Percentiles rank a stretch among this genome's conserved stretches.
Conservation (phyloP, 768 basidiomycete species). For the Imleria badia region DNA sequence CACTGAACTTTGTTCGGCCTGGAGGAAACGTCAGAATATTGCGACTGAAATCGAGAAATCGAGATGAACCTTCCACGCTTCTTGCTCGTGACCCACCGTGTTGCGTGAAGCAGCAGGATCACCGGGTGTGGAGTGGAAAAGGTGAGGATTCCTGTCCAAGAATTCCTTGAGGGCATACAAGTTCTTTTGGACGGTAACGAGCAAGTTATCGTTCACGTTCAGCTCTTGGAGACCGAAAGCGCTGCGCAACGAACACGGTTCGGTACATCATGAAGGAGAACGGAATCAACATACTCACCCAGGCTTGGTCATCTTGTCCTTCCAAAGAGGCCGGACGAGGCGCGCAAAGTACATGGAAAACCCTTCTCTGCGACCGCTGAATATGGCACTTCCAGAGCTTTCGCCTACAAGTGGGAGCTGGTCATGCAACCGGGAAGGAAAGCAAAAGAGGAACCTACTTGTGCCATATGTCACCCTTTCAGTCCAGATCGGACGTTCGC, state of each 20-base stretch:
- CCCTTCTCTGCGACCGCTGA: slow-evolving; percentile 87
- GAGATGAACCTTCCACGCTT: slow-evolving; percentile 77
- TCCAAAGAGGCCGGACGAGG: slow-evolving; percentile 86
- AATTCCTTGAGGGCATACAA: slow-evolving; percentile 74
- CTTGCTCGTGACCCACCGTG: slow-evolving; percentile 66
- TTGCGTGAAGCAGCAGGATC: slow-evolving; percentile 59
- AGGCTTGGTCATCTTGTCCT: slow-evolving; percentile 65
- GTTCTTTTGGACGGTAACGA: slow-evolving; percentile 78
- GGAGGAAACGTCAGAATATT: slow-evolving; percentile 14
- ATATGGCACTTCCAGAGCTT: slow-evolving; percentile 70
- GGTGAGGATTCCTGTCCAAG: slow-evolving; percentile 75
- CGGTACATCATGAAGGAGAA: not conserved
- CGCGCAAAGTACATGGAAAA: slow-evolving; percentile 85
- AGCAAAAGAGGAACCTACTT: slow-evolving; percentile 39
- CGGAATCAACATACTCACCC: slow-evolving; percentile 42
- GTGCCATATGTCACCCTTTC: slow-evolving; percentile 77
- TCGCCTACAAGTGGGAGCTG: slow-evolving; percentile 44
- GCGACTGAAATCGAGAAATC: not conserved
- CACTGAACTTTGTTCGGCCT: slow-evolving; percentile 86
- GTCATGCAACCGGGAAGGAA: not conserved
- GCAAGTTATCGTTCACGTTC: slow-evolving; percentile 57
- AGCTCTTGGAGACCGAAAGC: slow-evolving; percentile 51
- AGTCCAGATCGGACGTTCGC: slow-evolving; percentile 80
- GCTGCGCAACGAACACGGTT: slow-evolving; percentile 29
- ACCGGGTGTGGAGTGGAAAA: slow-evolving; percentile 80